Conservation (phyloP, 495 filamentous ascomycete genomes). For the Neurospora discreta region DNA sequence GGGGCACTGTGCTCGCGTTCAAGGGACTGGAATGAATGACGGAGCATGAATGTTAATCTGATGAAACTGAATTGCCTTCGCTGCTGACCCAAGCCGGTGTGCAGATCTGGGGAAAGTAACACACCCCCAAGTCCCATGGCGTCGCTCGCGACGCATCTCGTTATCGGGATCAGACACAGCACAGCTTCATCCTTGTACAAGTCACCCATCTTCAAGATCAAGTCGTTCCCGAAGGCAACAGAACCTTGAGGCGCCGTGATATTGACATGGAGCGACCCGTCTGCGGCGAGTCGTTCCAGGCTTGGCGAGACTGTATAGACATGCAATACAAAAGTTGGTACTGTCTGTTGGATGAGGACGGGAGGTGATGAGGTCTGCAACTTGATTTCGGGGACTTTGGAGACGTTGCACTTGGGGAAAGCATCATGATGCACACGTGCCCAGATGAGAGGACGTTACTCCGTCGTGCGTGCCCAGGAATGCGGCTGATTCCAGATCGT, state of each 20-base stretch:
- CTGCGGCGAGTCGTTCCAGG: background rate
- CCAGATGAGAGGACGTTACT: background rate
- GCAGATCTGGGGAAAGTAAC: background rate
- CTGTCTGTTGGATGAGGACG: background rate
- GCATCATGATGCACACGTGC: background rate
- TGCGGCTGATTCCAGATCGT: background rate
- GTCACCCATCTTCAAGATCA: background rate
- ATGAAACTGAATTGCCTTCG: background rate
- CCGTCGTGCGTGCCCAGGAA: background rate
- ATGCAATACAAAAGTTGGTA: background rate
- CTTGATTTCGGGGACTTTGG: background rate
- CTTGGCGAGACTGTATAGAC: background rate
- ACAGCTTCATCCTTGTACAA: background rate
- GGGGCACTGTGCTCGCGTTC: background rate
- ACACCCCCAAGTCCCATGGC: background rate
- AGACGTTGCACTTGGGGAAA: background rate
- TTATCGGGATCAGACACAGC: background rate
- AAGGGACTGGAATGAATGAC: background rate
- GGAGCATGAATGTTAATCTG: background rate
- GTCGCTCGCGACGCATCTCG: background rate
- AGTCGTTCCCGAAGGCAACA: background rate
- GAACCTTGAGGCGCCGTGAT: background rate
- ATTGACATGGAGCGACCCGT: background rate
- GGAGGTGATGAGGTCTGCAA: background rate
- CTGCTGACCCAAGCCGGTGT: background rate